phyloP scores from a whole-genome alignment of 768 basidiomycete genomes.

The Podaxis rugospora region DNA sequence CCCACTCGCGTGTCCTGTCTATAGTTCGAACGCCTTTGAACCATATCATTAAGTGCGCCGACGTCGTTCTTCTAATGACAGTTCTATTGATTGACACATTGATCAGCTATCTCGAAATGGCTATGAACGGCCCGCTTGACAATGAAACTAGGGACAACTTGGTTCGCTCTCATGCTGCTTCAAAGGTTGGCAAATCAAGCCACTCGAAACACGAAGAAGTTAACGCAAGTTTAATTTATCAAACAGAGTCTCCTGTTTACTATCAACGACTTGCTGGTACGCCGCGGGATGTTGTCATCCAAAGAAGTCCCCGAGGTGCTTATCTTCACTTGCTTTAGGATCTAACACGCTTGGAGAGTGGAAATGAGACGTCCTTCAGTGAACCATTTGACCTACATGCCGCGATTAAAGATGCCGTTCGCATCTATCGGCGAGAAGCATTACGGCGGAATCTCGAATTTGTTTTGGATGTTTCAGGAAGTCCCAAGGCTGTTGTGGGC shows the following conservation, averaged over 20 bases:
- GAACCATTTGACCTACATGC: constrained; percentile 69
- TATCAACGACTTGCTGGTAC: constrained; percentile 73
- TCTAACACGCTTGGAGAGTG: constrained; percentile 72
- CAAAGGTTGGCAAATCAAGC: constrained; percentile 40
- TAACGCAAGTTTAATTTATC: neutral
- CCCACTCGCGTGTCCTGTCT: neutral
- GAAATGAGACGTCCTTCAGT: constrained; percentile 69
- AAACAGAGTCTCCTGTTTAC: constrained; percentile 67
- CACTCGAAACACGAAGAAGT: neutral
- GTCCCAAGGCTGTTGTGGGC: constrained; percentile 62
- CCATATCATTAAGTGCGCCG: constrained; percentile 73
- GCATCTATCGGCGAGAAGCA: constrained; percentile 65
- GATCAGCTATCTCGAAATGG: constrained; percentile 70
- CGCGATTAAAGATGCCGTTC: constrained; percentile 57
- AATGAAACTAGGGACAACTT: constrained; percentile 72
- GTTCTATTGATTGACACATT: constrained; percentile 5
- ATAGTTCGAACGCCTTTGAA: constrained; percentile 72
- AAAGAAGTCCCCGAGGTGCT: neutral
- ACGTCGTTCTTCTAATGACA: neutral
- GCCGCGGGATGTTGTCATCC: constrained; percentile 10
- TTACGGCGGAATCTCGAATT: constrained; percentile 56
- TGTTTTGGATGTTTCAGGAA: constrained; percentile 44
- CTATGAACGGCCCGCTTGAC: constrained; percentile 71
- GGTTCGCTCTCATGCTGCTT: constrained; percentile 67
- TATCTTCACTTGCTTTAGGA: constrained; percentile 35